phyloP scores from a whole-genome alignment of 164 flowering plant species.

The Nymphaea colorata region DNA sequence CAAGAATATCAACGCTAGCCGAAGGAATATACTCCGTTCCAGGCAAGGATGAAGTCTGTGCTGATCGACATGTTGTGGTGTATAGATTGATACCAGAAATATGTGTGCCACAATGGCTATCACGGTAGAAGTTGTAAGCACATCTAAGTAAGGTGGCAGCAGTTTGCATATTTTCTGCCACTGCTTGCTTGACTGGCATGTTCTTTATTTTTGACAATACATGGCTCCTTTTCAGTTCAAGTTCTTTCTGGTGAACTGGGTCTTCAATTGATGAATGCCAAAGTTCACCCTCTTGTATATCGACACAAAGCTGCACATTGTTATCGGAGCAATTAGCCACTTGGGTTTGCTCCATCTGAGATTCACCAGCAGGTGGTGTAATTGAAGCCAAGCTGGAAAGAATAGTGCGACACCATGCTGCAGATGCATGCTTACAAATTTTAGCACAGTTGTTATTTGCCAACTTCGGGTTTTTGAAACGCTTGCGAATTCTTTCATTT shows the following conservation, averaged over 20 bases:
- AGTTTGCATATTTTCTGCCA: conserved; percentile 51
- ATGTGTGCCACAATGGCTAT: conserved; percentile 54
- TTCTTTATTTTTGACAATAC: conserved; percentile 46
- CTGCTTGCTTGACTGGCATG: conserved; percentile 41
- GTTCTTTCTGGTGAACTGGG: conserved; percentile 25
- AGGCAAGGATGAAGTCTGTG: conserved; percentile 27
- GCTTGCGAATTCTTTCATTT: conserved; percentile 83
- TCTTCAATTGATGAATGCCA: conserved; percentile 69
- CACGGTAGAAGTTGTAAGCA: conserved; percentile 69
- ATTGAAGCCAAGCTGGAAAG: conserved; percentile 59
- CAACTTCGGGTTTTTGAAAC: conserved; percentile 83
- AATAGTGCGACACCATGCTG: conserved; percentile 83
- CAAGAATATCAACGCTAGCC: conserved; percentile 38
- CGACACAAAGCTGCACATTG: conserved; percentile 51
- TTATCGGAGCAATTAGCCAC: conserved; percentile 27
- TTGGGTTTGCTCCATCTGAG: conserved; percentile 17
- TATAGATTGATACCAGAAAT: conserved; percentile 62
- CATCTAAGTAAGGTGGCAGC: conserved; percentile 53
- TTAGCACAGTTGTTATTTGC: conserved; percentile 66
- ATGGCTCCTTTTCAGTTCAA: conserved; percentile 57
- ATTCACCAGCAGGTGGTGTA: conserved; percentile 42
- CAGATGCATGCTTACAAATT: conserved; percentile 83
- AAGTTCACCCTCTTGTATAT: conserved; percentile 52
- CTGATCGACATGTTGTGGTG: conserved; percentile 38
- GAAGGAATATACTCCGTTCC: conserved; percentile 29